Evolutionary conservation across 768 basidiomycete genomes (phyloP).

Genomic region (Pleurotus pulmonarius): DNA sequence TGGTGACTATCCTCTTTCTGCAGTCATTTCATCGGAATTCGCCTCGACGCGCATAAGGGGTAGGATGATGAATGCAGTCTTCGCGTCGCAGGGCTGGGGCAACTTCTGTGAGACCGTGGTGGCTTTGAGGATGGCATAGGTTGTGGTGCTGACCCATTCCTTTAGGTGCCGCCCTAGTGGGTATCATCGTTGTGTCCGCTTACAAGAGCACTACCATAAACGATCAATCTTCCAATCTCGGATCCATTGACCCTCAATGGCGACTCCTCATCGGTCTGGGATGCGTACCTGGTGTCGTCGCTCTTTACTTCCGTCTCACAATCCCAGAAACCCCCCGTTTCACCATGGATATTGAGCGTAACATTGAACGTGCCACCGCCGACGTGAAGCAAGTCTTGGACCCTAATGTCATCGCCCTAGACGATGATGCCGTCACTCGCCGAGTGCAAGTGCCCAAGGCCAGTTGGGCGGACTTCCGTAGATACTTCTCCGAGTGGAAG

Average conservation of each 20-base stretch:
- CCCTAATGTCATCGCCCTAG: conserved; percentile 39
- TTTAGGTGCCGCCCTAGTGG: conserved; percentile 62
- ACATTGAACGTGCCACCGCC: conserved; percentile 66
- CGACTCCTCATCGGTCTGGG: conserved; percentile 79
- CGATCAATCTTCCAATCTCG: conserved; percentile 31
- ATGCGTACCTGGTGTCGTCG: conserved; percentile 74
- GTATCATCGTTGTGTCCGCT: conserved; percentile 57
- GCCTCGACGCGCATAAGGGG: conserved; percentile 75
- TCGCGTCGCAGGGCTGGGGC: conserved; percentile 86
- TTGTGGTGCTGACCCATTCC: not conserved
- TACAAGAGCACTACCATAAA: conserved; percentile 59
- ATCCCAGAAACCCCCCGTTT: conserved; percentile 90
- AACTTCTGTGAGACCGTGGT: conserved; percentile 53
- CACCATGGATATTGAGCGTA: conserved; percentile 91
- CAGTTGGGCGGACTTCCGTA: conserved; percentile 58
- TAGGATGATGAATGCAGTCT: conserved; percentile 87
- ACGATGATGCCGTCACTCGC: conserved; percentile 56
- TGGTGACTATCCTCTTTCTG: conserved; percentile 83
- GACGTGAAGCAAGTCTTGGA: conserved; percentile 72
- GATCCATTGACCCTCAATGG: conserved; percentile 75
- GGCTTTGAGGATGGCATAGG: not conserved
- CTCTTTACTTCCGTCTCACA: conserved; percentile 89
- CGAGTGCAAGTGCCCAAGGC: conserved; percentile 70
- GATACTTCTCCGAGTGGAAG: conserved; percentile 68
- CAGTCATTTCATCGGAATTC: conserved; percentile 89